Conservation (phyloP, 139 green algal genomes). For the Volvox reticuliferus region DNA sequence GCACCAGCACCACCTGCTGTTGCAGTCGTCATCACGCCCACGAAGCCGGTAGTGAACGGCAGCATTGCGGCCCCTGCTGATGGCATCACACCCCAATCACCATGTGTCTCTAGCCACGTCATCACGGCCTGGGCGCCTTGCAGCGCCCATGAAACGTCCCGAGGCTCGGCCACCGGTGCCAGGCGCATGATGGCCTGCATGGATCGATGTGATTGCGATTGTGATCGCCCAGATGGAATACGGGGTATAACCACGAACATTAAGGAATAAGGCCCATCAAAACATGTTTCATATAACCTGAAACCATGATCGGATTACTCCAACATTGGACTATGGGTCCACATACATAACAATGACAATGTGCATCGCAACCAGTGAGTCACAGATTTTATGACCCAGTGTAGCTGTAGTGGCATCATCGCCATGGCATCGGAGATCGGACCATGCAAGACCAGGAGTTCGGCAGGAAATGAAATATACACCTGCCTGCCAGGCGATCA, state of each 20-base stretch:
- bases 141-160: constrained; percentile 27
- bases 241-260: neutral
- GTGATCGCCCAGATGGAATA: neutral
- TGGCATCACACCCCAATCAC: neutral
- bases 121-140: neutral
- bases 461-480: neutral
- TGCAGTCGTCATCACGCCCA: neutral
- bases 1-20: neutral
- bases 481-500: constrained; percentile 42
- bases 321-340: too few species aligned
- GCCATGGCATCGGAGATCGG: neutral
- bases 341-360: neutral
- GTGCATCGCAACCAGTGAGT: neutral
- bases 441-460: neutral
- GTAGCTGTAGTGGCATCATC: neutral
- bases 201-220: neutral
- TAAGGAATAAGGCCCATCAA: neutral
- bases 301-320: too few species aligned
- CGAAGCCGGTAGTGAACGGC: constrained; percentile 19
- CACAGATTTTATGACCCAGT: neutral
- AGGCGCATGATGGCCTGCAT: constrained; percentile 42
- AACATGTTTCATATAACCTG: neutral
- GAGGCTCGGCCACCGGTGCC: constrained; percentile 19
- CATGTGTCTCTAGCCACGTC: neutral
- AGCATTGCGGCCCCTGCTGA: neutral